Evolutionary conservation across 352 stramenopile species (phyloP), one percentile per base, ranked within the genome.

Genomic region (Phytophthora quininea): DNA sequence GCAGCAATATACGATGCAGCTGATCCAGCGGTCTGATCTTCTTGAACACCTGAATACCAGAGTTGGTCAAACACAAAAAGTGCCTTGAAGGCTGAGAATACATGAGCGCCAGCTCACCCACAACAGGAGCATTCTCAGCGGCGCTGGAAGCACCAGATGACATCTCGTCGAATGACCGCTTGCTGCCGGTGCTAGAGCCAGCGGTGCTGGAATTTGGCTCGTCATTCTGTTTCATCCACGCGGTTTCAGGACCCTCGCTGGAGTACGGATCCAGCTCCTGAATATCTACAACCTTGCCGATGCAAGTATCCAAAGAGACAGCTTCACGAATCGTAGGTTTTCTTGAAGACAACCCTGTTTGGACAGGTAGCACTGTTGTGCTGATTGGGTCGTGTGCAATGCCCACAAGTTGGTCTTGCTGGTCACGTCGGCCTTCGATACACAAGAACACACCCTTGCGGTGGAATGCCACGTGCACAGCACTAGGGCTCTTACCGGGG

Each of bases 21-120:
- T 96, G 81, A 58, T 98, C 92, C 24, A 97, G 79, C 8, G 92
- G 92, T 3, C 92, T 84, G 40, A 97, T 86, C 69, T 97, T 97
- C 68, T 93, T 90, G 62, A 97, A 93, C 15, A 96, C 79, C 67
- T 97, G 91, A 69, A 97, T 91, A 19, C 90, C 90, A 0, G 82
- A 68, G 51, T 88, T 94, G 10, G 89, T 96, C 30, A 97, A 65
- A 38, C 89, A 95, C 29, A 97, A 54, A 24, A 97, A 92, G 58
- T 95, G 88, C 27, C 91, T 82, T 40, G 86, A 85, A 31, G 87
- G 84, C 32, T 91, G 74, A 8, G 82, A 93, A 53, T 90, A 92
- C 80, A 97, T 91, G 1, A 87, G 73, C n/a, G 89, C 85, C 73
- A 96, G 91, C 54, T 97, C 91, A 27, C 77, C 71, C 6, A 82